Percentiles rank a stretch among this genome's conserved stretches.
Conservation (phyloP, 225 moss, liverwort and hornwort species). For the Marchantia polymorpha region DNA sequence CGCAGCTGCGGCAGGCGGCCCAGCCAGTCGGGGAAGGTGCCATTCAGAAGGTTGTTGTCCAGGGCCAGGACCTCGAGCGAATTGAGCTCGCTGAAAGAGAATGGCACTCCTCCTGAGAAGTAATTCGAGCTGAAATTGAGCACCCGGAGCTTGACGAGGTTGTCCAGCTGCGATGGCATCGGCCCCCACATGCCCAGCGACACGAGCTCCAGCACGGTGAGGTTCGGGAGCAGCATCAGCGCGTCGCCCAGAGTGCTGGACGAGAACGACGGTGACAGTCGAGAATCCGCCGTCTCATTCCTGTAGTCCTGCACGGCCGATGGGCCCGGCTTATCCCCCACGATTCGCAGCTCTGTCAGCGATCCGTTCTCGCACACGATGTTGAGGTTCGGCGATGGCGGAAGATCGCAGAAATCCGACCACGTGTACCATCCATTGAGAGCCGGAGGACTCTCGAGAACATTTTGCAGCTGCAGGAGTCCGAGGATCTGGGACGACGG, state of each 20-base stretch:
- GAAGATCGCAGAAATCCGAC: slow-evolving; percentile 66
- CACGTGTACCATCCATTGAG: slow-evolving; percentile 52
- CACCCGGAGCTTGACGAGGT: slow-evolving; percentile 50
- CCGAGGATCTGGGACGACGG: slow-evolving; percentile 55
- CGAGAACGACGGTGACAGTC: slow-evolving; percentile 51
- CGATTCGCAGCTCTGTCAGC: slow-evolving; percentile 72
- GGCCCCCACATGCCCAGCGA: slow-evolving; percentile 80
- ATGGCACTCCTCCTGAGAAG: slow-evolving; percentile 57
- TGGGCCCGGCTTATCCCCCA: slow-evolving; percentile 53
- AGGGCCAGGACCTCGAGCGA: slow-evolving; percentile 57
- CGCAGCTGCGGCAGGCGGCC: slow-evolving; percentile 47
- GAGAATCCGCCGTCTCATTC: slow-evolving; percentile 31
- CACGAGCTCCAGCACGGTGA: slow-evolving; percentile 70
- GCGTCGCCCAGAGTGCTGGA: slow-evolving; percentile 39
- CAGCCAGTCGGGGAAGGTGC: slow-evolving; percentile 59
- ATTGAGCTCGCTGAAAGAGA: slow-evolving; percentile 30
- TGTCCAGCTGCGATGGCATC: slow-evolving; percentile 45
- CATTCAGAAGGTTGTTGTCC: slow-evolving; percentile 68
- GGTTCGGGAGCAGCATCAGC: slow-evolving; percentile 60
- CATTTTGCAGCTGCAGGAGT: slow-evolving; percentile 61
- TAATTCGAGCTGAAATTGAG: slow-evolving; percentile 76
- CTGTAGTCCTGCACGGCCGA: slow-evolving; percentile 38
- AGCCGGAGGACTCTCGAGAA: slow-evolving; percentile 61
- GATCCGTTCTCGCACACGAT: slow-evolving; percentile 60
- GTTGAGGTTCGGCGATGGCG: slow-evolving; percentile 36